These are phyloP conservation scores for Hyaloscypha bicolor DNA, from an alignment of 495 filamentous ascomycete genomes.

Conservation along the genomic window DNA sequence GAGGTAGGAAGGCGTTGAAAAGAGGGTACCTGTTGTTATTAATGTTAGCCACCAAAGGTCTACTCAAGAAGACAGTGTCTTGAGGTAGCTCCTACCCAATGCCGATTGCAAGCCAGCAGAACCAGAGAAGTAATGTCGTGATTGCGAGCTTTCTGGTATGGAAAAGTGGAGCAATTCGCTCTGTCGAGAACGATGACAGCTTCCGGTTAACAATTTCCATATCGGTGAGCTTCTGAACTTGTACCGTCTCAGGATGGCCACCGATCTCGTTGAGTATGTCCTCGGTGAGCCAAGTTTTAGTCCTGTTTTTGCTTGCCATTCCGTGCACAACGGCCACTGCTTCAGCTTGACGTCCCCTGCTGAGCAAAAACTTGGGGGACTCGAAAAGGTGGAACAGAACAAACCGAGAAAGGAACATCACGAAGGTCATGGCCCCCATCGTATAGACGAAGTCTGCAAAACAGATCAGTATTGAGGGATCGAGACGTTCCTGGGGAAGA, in stretches of 20 bases:
- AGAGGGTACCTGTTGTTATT: constrained; percentile 47
- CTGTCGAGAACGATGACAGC: constrained; percentile 41
- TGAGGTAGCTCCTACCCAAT: constrained; percentile 48
- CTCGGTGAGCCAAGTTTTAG: constrained; percentile 63
- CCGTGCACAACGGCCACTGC: constrained; percentile 78
- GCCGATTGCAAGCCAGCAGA: constrained; percentile 57
- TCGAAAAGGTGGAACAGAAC: constrained; percentile 82
- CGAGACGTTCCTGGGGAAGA: neutral
- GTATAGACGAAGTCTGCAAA: constrained; percentile 59
- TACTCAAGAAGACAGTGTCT: too few species aligned
- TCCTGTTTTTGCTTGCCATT: constrained; percentile 69
- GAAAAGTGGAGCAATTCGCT: constrained; percentile 51
- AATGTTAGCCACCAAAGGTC: too few species aligned
- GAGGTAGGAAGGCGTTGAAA: constrained; percentile 85
- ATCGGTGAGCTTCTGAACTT: constrained; percentile 35
- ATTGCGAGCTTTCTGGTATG: constrained; percentile 47
- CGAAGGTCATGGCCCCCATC: constrained; percentile 72
- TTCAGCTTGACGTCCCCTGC: constrained; percentile 70
- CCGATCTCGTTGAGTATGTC: constrained; percentile 58
- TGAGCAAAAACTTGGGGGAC: constrained; percentile 81
- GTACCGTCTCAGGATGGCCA: constrained; percentile 34
- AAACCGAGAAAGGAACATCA: constrained; percentile 73
- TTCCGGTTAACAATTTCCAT: constrained; percentile 23
- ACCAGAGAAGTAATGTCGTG: constrained; percentile 58
- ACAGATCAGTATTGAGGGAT: neutral